These are phyloP conservation scores for Kokia cookei DNA, from an alignment of 441 rosid genomes.

Conservation along the genomic window DNA sequence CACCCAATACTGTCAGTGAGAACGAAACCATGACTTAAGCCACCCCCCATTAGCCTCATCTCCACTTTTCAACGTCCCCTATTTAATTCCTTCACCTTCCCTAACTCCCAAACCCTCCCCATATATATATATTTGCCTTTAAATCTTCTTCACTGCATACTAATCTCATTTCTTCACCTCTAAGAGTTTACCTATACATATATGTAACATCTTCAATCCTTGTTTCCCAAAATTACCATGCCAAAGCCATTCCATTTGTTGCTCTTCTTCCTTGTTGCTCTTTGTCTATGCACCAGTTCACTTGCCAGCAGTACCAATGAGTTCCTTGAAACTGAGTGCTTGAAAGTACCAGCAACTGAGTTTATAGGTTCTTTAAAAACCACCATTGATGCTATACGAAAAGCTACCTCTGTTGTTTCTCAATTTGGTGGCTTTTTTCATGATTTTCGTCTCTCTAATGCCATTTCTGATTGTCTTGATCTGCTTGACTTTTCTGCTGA, in stretches of 20 bases:
- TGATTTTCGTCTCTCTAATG: constrained; percentile 51
- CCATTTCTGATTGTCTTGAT: constrained; percentile 74
- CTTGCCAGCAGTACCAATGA: background rate
- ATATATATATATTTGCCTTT: background rate
- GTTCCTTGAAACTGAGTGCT: constrained; percentile 20
- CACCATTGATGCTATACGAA: constrained; percentile 32
- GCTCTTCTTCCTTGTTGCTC: constrained; percentile 6
- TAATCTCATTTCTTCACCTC: background rate
- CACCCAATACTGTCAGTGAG: background rate
- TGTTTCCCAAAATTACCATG: constrained; percentile 4
- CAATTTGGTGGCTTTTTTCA: constrained; percentile 42
- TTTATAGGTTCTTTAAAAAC: constrained; percentile 43
- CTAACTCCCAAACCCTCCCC: background rate
- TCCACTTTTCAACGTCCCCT: background rate
- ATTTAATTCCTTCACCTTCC: constrained; percentile 22
- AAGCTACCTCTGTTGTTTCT: constrained; percentile 40
- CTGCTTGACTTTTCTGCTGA: constrained; percentile 70
- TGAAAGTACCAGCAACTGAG: constrained; percentile 43
- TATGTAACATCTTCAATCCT: background rate
- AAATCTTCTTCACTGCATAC: background rate
- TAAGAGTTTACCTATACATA: too few relatives aligned
- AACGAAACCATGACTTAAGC: background rate
- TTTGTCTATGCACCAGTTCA: background rate
- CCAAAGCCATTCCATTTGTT: background rate
- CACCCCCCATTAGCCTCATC: background rate